These are phyloP conservation scores for Golubevia pallescens DNA, from an alignment of 1,284 basidiomycete genomes.

Conservation along the genomic window DNA sequence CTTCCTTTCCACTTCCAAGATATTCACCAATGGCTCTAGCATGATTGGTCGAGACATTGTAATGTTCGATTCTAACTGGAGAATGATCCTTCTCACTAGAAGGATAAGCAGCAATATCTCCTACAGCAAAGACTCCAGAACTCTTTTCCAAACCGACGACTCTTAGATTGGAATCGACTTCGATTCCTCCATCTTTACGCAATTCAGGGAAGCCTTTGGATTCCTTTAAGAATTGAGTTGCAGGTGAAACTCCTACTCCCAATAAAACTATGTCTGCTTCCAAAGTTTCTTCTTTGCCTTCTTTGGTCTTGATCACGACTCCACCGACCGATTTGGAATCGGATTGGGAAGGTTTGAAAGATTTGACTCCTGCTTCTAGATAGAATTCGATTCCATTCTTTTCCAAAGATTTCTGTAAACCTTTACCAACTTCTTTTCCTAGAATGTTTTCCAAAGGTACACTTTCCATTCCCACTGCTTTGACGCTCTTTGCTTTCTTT, in stretches of 20 bases:
- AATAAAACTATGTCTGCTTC: slow-evolving; percentile 82
- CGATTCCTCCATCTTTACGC: slow-evolving; percentile 38
- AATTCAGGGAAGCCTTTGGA: slow-evolving; percentile 68
- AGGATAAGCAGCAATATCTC: slow-evolving; percentile 58
- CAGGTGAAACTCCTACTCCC: slow-evolving; percentile 86
- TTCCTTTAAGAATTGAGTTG: slow-evolving; percentile 79
- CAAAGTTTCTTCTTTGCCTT: slow-evolving; percentile 69
- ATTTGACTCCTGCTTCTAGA: slow-evolving; percentile 77
- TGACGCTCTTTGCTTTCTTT: slow-evolving; percentile 74
- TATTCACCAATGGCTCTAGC: background rate
- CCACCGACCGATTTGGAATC: slow-evolving; percentile 66
- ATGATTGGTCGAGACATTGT: slow-evolving; percentile 25
- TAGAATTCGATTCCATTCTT: slow-evolving; percentile 81
- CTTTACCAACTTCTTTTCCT: slow-evolving; percentile 79
- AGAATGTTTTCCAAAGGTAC: slow-evolving; percentile 82
- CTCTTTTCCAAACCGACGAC: slow-evolving; percentile 32
- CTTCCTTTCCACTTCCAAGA: background rate
- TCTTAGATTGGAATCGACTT: slow-evolving; percentile 48
- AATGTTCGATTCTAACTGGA: slow-evolving; percentile 55
- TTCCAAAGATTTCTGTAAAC: slow-evolving; percentile 80
- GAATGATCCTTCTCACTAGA: slow-evolving; percentile 19
- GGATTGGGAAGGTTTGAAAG: slow-evolving; percentile 68
- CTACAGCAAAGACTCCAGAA: slow-evolving; percentile 48
- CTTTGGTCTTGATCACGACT: slow-evolving; percentile 73
- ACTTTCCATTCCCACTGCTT: slow-evolving; percentile 84